Evolutionary conservation across 768 basidiomycete genomes (phyloP), one percentile per base, ranked within the genome.

Genomic region (Psilocybe azurescens): DNA sequence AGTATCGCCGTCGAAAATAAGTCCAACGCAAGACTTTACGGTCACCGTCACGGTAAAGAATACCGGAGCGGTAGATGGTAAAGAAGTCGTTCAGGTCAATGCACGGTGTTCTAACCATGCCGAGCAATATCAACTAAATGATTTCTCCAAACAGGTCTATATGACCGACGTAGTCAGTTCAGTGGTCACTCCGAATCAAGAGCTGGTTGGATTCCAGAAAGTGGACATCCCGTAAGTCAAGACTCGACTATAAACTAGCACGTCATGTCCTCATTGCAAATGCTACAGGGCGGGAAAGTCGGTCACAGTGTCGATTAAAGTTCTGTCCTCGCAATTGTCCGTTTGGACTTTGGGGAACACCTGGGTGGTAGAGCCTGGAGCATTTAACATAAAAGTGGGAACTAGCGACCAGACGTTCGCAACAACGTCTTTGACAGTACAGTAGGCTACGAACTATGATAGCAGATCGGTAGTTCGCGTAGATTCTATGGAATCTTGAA

Each of bases 1-100:
- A 11, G 70, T 89, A 16, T 83, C 83, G 0, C 76, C 78, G 6
- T 70, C 78, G 1, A 78, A 74, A 1, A 84, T 89, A 54, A 74
- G 77, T n/a, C 73, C 72, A 2, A 75, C 69, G 0, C 79, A 84
- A 11, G 76, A 83, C 64, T 86, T 89, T 68, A 79, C 74, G n/a
- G 86, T 89, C 20, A 79, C 80, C 0, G 86, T 89, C 1, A 89
- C 84, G 0, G 86, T 90, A 0, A 80, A 81, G 53, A 90, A 90
- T 65, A 84, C 82, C 0, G 88, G 89, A 1, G 69, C 73, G 0
- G 75, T 79, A 1, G 81, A 78, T 10, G 89, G 88, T 3, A 84
- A 87, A 64, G 89, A 90, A 67, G 88, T 90, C 8, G 84, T 91
- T 1, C 88, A 89, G 80, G 84, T 82, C 53, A 1, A 44, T 44